phyloP scores from a whole-genome alignment of 371 early-diverging fungal species.

The Lichtheimia hyalospora region DNA sequence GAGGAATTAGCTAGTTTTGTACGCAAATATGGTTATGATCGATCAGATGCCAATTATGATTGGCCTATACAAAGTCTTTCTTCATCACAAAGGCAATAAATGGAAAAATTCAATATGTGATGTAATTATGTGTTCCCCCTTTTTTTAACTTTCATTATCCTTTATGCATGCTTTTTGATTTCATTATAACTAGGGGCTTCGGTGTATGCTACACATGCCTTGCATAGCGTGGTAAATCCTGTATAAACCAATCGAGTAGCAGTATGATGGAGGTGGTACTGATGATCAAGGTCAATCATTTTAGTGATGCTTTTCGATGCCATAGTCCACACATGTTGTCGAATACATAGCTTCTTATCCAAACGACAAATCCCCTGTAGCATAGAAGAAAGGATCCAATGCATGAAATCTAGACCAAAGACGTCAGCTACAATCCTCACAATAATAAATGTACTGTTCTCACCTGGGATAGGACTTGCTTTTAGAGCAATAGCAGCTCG shows the following conservation, averaged over 20 bases:
- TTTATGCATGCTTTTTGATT: constrained; percentile 1
- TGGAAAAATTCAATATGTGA: background rate
- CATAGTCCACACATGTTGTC: constrained; percentile 53
- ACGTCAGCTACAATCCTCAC: background rate
- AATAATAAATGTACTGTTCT: background rate
- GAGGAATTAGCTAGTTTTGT: constrained; percentile 72
- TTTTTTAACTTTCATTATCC: background rate
- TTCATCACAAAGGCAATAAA: background rate
- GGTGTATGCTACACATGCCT: constrained; percentile 62
- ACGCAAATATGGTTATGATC: constrained; percentile 69
- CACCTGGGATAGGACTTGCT: constrained; percentile 64
- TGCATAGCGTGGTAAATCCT: constrained; percentile 50
- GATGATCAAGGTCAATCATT: constrained; percentile 57
- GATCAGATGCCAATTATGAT: constrained; percentile 26
- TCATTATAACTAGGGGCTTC: constrained; percentile 47
- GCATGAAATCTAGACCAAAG: constrained; percentile 37
- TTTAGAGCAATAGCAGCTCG: constrained; percentile 61
- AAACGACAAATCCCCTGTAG: constrained; percentile 39
- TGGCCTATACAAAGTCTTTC: constrained; percentile 40
- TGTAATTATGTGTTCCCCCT: background rate
- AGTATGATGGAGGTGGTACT: constrained; percentile 60
- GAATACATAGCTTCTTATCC: constrained; percentile 53
- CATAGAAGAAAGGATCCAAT: constrained; percentile 40
- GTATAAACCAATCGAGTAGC: constrained; percentile 54
- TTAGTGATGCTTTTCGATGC: constrained; percentile 44